A percentile compares a stretch with the other conserved stretches of the same genome.
phyloP scores from a whole-genome alignment of 495 filamentous ascomycete genomes.

The Cercophora sp. region DNA sequence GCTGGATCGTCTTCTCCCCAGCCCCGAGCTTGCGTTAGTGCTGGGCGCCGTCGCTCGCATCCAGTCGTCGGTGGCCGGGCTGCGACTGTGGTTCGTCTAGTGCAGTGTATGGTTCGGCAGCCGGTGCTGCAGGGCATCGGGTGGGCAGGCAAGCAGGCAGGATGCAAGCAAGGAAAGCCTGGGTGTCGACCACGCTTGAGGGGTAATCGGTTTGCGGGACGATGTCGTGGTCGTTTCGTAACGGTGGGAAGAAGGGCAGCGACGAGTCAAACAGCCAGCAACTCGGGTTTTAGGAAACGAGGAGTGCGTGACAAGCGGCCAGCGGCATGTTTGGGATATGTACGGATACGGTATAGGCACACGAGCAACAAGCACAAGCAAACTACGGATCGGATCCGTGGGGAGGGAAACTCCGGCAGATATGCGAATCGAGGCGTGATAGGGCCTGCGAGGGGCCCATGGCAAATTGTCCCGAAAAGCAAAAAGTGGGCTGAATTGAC shows the following conservation, averaged over 20 bases:
- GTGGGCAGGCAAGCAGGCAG: no score
- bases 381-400: not conserved
- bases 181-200: no score
- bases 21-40: not conserved
- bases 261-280: no score
- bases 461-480: not conserved
- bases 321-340: no score
- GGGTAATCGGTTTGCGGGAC: no score
- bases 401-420: conserved; percentile 1
- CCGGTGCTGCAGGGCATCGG: not conserved
- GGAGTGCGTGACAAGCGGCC: no score
- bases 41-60: conserved; percentile 3
- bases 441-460: conserved; percentile 1
- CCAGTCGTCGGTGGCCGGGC: conserved; percentile 1
- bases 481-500: not conserved
- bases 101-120: conserved; percentile 4
- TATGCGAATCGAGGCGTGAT: not conserved
- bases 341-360: not conserved
- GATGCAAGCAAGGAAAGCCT: no score
- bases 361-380: no score
- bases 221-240: no score
- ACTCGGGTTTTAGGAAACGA: no score
- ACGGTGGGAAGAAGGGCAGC: no score
- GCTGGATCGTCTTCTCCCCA: not conserved
- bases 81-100: not conserved